These are phyloP conservation scores for Verticillium nonalfalfae DNA, from an alignment of 2,329 filamentous ascomycete species.

Conservation along the genomic window DNA sequence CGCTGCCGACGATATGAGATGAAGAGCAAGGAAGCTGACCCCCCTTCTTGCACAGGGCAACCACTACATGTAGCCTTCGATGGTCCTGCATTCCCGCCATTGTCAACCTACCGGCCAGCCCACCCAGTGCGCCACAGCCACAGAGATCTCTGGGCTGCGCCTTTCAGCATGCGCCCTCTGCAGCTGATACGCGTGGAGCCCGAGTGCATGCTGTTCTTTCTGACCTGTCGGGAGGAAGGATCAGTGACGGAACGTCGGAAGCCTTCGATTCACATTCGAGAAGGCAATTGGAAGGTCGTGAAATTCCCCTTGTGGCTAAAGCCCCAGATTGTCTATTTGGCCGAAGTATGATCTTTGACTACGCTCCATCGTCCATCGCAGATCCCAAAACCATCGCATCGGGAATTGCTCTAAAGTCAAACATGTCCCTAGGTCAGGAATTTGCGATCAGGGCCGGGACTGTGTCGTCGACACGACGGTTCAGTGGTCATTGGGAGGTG, in stretches of 20 bases:
- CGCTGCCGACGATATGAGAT: too few species aligned
- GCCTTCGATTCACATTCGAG: constrained; percentile 13
- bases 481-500: too few species aligned
- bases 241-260: neutral
- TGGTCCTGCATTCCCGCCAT: neutral
- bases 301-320: neutral
- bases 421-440: too few species aligned
- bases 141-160: neutral
- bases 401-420: too few species aligned
- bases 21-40: too few species aligned
- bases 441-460: too few species aligned
- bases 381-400: too few species aligned
- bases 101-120: constrained; percentile 3
- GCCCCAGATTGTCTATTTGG: neutral
- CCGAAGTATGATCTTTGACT: too few species aligned
- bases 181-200: neutral
- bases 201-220: neutral
- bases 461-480: too few species aligned
- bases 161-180: neutral
- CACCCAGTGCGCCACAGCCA: neutral
- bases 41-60: too few species aligned
- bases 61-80: too few species aligned
- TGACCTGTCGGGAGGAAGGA: neutral
- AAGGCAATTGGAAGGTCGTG: constrained; percentile 7
- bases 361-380: too few species aligned